Percentiles rank a stretch among this genome's conserved stretches.
Evolutionary conservation across 257 asterid genomes (phyloP).

Genomic region (Haberlea rhodopensis): DNA sequence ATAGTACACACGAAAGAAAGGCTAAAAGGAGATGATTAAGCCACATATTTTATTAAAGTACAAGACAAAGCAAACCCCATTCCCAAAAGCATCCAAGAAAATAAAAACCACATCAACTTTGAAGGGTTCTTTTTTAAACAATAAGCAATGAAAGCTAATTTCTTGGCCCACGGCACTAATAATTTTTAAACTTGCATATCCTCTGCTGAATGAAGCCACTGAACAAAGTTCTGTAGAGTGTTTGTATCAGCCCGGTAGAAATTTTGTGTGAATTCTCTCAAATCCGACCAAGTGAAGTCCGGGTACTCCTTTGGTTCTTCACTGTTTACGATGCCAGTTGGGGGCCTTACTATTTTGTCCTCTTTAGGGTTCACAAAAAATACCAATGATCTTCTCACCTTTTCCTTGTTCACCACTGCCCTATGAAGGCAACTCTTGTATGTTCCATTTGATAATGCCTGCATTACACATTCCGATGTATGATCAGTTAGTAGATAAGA

Average conservation of each 20-base stretch:
- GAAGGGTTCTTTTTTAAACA: too few relatives aligned
- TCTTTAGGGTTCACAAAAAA: constrained; percentile 50
- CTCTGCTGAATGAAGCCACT: constrained; percentile 26
- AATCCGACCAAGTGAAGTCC: constrained; percentile 58
- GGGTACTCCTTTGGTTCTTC: constrained; percentile 48
- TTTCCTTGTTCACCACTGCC: constrained; percentile 48
- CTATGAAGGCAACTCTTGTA: constrained; percentile 64
- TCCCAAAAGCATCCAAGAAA: too few relatives aligned
- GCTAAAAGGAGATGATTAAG: too few relatives aligned
- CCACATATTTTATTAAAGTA: too few relatives aligned
- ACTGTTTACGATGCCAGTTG: constrained; percentile 32
- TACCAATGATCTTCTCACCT: constrained; percentile 41
- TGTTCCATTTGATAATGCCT: constrained; percentile 61
- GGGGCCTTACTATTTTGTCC: constrained; percentile 53
- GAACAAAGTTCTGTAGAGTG: constrained; percentile 53
- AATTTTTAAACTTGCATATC: too few relatives aligned
- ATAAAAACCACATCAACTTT: too few relatives aligned
- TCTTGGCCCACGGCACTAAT: too few relatives aligned
- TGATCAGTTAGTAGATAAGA: too few relatives aligned
- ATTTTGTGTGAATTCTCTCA: constrained; percentile 41
- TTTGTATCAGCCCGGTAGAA: constrained; percentile 50
- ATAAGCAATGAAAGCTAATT: too few relatives aligned
- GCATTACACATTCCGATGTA: neutral
- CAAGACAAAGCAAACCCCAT: too few relatives aligned
- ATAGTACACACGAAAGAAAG: too few relatives aligned